A percentile compares a stretch with the other conserved stretches of the same genome.
Conservation (phyloP, 2,329 filamentous ascomycete genomes). For the Neofusicoccum umdonicola region DNA sequence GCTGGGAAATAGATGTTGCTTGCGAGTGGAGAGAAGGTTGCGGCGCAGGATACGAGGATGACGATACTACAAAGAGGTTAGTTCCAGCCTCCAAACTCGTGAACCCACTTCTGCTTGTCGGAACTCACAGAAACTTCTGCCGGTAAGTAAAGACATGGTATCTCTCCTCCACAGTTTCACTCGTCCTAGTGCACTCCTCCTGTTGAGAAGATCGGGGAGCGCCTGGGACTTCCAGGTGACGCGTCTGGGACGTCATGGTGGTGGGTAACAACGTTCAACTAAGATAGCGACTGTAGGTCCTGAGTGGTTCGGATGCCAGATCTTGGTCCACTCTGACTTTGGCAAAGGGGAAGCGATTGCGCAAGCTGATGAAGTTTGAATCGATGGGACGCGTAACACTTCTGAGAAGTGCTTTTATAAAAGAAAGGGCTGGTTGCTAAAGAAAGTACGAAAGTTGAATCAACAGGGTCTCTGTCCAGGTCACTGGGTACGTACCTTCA, state of each 20-base stretch:
- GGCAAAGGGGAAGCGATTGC: neutral
- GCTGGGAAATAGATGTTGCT: constrained; percentile 6
- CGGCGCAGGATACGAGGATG: neutral
- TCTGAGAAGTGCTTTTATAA: neutral
- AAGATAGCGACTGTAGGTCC: neutral
- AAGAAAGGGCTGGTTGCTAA: neutral
- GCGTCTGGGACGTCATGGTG: neutral
- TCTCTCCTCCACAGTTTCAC: neutral
- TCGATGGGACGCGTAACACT: neutral
- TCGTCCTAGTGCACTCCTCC: neutral
- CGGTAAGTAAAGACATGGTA: neutral
- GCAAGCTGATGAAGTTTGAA: neutral
- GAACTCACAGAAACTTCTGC: neutral
- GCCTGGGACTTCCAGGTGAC: neutral
- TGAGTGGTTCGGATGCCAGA: neutral
- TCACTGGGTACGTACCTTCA: neutral
- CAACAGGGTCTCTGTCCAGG: neutral
- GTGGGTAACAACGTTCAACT: neutral
- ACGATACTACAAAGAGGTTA: neutral
- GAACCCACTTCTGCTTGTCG: neutral
- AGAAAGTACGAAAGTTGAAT: neutral
- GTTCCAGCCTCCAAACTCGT: neutral
- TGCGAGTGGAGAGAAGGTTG: neutral
- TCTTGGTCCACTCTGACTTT: neutral
- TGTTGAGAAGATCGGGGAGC: neutral